Percentiles rank a stretch among this genome's conserved stretches.
Conservation (phyloP, 208 protist species). For the Leishmania braziliensis region DNA sequence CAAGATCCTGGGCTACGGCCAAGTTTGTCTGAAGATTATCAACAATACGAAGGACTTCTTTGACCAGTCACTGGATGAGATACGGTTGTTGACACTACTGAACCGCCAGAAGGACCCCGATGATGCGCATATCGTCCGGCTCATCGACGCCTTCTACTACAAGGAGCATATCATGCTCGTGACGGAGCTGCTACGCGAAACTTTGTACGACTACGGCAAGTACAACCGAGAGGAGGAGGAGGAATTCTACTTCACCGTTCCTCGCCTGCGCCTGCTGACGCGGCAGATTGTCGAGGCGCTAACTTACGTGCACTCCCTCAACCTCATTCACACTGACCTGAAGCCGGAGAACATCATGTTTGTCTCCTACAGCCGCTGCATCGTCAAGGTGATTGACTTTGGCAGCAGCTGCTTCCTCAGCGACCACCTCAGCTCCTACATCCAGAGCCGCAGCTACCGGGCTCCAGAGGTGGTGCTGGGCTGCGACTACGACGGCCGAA, state of each 20-base stretch:
- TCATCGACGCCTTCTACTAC: slow-evolving; percentile 97
- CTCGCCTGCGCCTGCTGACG: slow-evolving; percentile 88
- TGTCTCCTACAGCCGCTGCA: slow-evolving; percentile 91
- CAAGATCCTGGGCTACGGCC: slow-evolving; percentile 61
- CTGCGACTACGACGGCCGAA: slow-evolving; percentile 93
- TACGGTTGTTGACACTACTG: slow-evolving; percentile 94
- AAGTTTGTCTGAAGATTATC: slow-evolving; percentile 97
- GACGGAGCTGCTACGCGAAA: slow-evolving; percentile 95
- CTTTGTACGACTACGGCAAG: slow-evolving; percentile 97
- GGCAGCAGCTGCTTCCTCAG: slow-evolving; percentile 95
- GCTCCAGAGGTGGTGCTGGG: slow-evolving; percentile 94
- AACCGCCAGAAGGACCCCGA: slow-evolving; percentile 92
- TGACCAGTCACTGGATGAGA: slow-evolving; percentile 97
- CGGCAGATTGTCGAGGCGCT: slow-evolving; percentile 86
- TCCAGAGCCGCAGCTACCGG: slow-evolving; percentile 94
- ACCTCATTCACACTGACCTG: slow-evolving; percentile 96
- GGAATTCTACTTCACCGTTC: slow-evolving; percentile 94
- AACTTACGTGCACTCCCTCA: slow-evolving; percentile 92
- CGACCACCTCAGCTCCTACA: slow-evolving; percentile 95
- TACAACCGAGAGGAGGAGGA: slow-evolving; percentile 93
- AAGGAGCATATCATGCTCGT: slow-evolving; percentile 98
- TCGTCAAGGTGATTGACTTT: slow-evolving; percentile 97
- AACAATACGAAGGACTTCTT: slow-evolving; percentile 98
- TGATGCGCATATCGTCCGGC: slow-evolving; percentile 86
- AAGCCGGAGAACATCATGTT: slow-evolving; percentile 98